Evolutionary conservation across 2,329 filamentous ascomycete genomes (phyloP), one percentile per base, ranked within the genome.

Genomic region (Colletotrichum chlorophyti): DNA sequence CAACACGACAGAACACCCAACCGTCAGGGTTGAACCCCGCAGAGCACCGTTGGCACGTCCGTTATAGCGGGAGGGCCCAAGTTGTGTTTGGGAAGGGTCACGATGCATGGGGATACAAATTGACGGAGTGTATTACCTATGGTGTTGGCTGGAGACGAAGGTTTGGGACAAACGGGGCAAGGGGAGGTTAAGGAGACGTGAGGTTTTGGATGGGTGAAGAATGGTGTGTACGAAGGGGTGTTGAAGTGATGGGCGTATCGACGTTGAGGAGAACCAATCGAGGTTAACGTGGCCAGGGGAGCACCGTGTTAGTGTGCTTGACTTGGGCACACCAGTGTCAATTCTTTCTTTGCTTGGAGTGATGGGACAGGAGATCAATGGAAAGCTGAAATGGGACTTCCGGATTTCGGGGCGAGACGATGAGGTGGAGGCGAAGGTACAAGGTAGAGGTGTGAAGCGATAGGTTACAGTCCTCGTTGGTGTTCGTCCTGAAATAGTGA

Each of bases 31-130:
- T 29, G 40, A 24, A 48, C 54, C 54, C 54, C 54, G 29, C 55
- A 54, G 50, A 43, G 34, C 55, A 54, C 42, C 50, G 50, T 37
- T 58, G 50, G 49, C 42, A 58, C 42, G 42, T 54, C 55, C 50
- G 15, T 19, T 21, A 19, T 37, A 19, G 24, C 48, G 55, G 50
- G 29, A 35, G 48, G 14, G n/a, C 14, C 40, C 48, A 34, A 34
- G 34, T 29, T 10, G 48, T 17, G 21, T 11, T 34, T 15, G 41
- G 27, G 38, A 38, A 38, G 11, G 15, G 51, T 59, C 17, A 23
- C 24, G 31, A 31, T 43, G 43, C 43, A 55, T 45, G 31, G 51
- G 38, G 55, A 40, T 26, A 11, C 21, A 40, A 43, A 49, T 49
- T 37, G 24, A 38, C 24, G 43, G 31, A 21, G 49, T 21, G 42